phyloP scores from a whole-genome alignment of 179 eudicot genomes.

The Beta lomatogona region DNA sequence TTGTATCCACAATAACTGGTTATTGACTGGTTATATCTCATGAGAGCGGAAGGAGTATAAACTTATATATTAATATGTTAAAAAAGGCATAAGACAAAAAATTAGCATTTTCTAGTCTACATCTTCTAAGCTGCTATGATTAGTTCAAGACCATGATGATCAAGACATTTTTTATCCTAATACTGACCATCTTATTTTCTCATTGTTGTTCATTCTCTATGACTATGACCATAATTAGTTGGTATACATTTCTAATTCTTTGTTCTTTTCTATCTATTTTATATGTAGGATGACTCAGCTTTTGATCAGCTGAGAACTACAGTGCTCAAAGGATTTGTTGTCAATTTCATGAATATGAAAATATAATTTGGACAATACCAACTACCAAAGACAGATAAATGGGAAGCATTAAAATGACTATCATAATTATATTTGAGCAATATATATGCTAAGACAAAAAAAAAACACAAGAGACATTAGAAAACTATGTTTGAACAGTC shows the following conservation, averaged over 20 bases:
- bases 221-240: neutral
- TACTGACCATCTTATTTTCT: neutral
- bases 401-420: slow-evolving; percentile 21
- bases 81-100: too few species aligned
- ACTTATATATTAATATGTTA: too few species aligned
- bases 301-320: slow-evolving; percentile 30
- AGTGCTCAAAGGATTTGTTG: slow-evolving; percentile 11
- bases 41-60: too few species aligned
- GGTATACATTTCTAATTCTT: neutral
- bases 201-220: neutral
- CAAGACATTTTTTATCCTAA: neutral
- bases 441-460: neutral
- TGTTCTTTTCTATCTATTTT: neutral
- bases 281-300: slow-evolving; percentile 22
- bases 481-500: slow-evolving; percentile 13
- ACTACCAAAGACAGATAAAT: slow-evolving; percentile 22
- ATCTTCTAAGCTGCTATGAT: too few species aligned
- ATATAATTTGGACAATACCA: slow-evolving; percentile 29
- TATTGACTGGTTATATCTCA: too few species aligned
- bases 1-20: too few species aligned
- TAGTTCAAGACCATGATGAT: neutral
- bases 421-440: neutral
- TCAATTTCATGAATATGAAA: slow-evolving; percentile 8
- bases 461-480: neutral
- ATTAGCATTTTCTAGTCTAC: too few species aligned